These are phyloP conservation scores for Holtermannia corniformis DNA, from an alignment of 768 basidiomycete species.

Conservation along the genomic window DNA sequence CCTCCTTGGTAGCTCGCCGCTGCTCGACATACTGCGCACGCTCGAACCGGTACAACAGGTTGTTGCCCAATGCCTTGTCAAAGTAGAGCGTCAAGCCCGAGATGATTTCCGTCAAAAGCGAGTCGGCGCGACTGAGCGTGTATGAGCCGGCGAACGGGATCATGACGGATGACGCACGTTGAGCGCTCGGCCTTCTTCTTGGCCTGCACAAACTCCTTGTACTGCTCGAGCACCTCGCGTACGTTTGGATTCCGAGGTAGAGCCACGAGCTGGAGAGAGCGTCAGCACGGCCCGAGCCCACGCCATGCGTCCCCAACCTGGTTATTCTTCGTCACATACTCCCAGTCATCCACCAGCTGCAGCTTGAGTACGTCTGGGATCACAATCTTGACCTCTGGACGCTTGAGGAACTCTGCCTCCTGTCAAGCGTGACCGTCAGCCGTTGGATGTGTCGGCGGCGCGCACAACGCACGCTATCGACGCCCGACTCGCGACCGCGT, in stretches of 20 bases:
- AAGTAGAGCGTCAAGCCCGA: constrained; percentile 85
- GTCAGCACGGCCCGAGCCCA: neutral
- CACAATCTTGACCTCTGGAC: constrained; percentile 79
- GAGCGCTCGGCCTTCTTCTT: constrained; percentile 29
- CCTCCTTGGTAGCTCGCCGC: constrained; percentile 55
- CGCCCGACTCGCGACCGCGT: constrained; percentile 46
- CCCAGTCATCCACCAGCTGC: constrained; percentile 93
- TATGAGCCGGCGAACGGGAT: neutral
- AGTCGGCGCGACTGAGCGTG: constrained; percentile 53
- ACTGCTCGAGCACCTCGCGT: constrained; percentile 64
- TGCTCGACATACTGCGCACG: constrained; percentile 82
- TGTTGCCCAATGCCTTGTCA: constrained; percentile 72
- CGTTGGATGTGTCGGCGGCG: neutral
- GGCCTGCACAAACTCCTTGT: constrained; percentile 49
- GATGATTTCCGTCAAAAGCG: constrained; percentile 68
- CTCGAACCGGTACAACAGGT: constrained; percentile 88
- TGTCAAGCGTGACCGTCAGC: too few species aligned
- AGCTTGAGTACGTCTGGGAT: constrained; percentile 86
- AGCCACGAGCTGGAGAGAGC: constrained; percentile 61
- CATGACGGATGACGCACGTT: constrained; percentile 19
- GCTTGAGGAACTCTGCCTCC: constrained; percentile 67
- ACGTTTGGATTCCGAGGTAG: constrained; percentile 75
- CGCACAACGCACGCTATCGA: constrained; percentile 28
- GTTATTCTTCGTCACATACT: constrained; percentile 86
- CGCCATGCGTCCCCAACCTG: constrained; percentile 49